A percentile compares a stretch with the other conserved stretches of the same genome.
phyloP scores from a whole-genome alignment of 1,284 basidiomycete genomes.

The Porodaedalea pini region DNA sequence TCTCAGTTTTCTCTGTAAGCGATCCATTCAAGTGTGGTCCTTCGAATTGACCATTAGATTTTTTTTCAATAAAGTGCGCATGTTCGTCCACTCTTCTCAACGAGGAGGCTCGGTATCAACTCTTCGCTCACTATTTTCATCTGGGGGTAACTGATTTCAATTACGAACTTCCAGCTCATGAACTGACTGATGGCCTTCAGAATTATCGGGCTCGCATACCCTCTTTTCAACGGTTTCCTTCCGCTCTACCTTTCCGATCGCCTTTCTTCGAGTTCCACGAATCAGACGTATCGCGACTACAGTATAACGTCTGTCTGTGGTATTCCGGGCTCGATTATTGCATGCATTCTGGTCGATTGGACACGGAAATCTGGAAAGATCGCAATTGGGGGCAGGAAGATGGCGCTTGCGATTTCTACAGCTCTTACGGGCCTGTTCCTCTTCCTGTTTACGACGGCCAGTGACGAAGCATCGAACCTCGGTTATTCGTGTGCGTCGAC shows the following conservation, averaged over 20 bases:
- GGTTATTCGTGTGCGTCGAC: conserved; percentile 53
- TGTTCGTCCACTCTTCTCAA: conserved; percentile 50
- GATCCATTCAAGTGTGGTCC: too few relatives aligned
- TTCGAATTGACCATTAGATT: neutral
- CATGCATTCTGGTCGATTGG: conserved; percentile 53
- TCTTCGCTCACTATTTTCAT: conserved; percentile 49
- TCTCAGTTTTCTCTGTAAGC: conserved; percentile 38
- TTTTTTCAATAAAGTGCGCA: conserved; percentile 34
- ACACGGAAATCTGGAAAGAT: conserved; percentile 33
- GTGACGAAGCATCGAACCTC: conserved; percentile 42
- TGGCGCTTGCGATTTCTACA: conserved; percentile 49
- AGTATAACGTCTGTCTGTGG: conserved; percentile 47
- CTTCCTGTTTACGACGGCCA: conserved; percentile 59
- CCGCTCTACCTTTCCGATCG: conserved; percentile 48
- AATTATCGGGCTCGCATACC: conserved; percentile 58
- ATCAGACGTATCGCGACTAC: conserved; percentile 46
- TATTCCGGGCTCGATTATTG: conserved; percentile 56
- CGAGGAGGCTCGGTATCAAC: conserved; percentile 46
- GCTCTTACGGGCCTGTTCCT: conserved; percentile 52
- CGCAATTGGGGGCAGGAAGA: conserved; percentile 46
- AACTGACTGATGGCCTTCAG: conserved; percentile 24
- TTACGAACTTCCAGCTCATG: neutral
- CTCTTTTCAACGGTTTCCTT: conserved; percentile 53
- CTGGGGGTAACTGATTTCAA: conserved; percentile 39
- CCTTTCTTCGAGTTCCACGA: conserved; percentile 32